A percentile compares a stretch with the other conserved stretches of the same genome.
Evolutionary conservation across 352 stramenopile genomes (phyloP).

Genomic region (Pythium periplocum): DNA sequence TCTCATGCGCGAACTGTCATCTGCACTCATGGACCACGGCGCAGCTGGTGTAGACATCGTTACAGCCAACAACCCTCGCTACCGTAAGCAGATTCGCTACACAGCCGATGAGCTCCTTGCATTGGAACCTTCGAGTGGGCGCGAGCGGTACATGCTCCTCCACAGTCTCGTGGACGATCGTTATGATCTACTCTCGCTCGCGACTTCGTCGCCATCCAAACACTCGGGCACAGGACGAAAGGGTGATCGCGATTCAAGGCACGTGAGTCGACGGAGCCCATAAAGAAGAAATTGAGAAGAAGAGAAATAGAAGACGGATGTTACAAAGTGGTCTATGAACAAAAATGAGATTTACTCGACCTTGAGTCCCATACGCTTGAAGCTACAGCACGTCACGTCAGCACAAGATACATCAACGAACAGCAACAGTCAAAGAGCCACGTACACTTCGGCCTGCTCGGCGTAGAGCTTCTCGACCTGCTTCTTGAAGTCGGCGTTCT

Average conservation of each 20-base stretch:
- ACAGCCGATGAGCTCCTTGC: slow-evolving; percentile 70
- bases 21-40: slow-evolving; percentile 71
- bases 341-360: slow-evolving; percentile 12
- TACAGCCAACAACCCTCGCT: slow-evolving; percentile 50
- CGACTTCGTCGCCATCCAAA: slow-evolving; percentile 32
- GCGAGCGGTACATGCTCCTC: slow-evolving; percentile 74
- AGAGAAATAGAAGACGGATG: neutral
- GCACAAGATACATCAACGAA: neutral
- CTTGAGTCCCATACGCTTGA: slow-evolving; percentile 63
- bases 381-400: slow-evolving; percentile 23
- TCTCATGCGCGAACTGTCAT: slow-evolving; percentile 77
- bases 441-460: slow-evolving; percentile 63
- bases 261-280: slow-evolving; percentile 7
- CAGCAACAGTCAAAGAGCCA: slow-evolving; percentile 3
- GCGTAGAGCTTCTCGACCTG: slow-evolving; percentile 69
- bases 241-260: slow-evolving; percentile 14
- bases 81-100: slow-evolving; percentile 80
- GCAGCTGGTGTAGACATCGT: slow-evolving; percentile 48
- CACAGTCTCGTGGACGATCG: slow-evolving; percentile 82
- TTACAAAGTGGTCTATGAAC: too few relatives aligned
- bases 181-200: slow-evolving; percentile 84
- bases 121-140: slow-evolving; percentile 41
- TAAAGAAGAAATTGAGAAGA: neutral
- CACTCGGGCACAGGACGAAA: slow-evolving; percentile 7
- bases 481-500: slow-evolving; percentile 59